These are phyloP conservation scores for Escovopsis sp. DNA, from an alignment of 2,329 filamentous ascomycete species.

Conservation along the genomic window DNA sequence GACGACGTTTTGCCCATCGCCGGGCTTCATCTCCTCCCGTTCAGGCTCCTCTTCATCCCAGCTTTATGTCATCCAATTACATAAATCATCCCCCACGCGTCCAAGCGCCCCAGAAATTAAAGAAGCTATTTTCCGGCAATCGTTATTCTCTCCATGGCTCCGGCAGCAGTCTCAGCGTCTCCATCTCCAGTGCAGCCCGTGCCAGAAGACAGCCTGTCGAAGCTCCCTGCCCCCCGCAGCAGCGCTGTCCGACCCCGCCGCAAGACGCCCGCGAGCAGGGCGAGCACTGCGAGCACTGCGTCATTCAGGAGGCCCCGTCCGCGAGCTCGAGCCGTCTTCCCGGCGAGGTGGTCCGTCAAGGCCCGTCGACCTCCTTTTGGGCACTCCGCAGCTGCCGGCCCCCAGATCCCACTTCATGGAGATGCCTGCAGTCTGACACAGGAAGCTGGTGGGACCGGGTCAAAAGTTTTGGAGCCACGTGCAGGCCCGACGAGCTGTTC, in stretches of 20 bases:
- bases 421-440: neutral
- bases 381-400: neutral
- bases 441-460: neutral
- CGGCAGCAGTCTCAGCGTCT: conserved; percentile 7
- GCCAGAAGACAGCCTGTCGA: conserved; percentile 10
- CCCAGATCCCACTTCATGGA: neutral
- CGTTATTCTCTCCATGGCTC: conserved; percentile 12
- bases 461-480: no score
- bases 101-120: conserved; percentile 2
- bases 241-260: conserved; percentile 5
- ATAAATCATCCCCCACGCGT: neutral
- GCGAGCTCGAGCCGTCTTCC: conserved; percentile 14
- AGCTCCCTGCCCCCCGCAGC: conserved; percentile 8
- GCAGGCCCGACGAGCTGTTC: no score
- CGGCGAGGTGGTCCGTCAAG: conserved; percentile 13
- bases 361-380: conserved; percentile 8
- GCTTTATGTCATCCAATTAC: no score
- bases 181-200: conserved; percentile 8
- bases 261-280: conserved; percentile 1
- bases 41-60: no score
- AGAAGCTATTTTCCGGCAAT: conserved; percentile 5
- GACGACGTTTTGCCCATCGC: neutral
- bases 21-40: no score
- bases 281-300: neutral
- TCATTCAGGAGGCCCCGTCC: conserved; percentile 11